Base-by-base conservation (phyloP, 495 filamentous ascomycete species). In the Aspergillus avenaceus region DNA sequence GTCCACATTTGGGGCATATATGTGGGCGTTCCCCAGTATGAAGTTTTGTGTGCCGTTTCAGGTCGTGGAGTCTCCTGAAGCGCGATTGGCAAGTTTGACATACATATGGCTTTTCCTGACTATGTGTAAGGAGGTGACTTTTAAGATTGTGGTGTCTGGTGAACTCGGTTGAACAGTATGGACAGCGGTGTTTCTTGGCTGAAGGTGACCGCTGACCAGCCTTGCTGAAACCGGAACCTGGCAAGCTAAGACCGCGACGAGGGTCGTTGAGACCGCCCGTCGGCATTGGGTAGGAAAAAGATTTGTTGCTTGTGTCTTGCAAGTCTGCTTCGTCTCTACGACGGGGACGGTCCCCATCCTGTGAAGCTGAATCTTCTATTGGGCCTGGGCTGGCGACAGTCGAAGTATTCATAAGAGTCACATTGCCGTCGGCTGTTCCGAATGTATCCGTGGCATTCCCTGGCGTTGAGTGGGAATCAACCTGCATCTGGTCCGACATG, bases 141-240 rank as follows among this genome's bases (percentile, higher is more conserved):
- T 99, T 99, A n/a, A 99, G 81, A 55, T 99, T 99, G 63, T 99
- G 93, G 62, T 97, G 95, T 8, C 93, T 81, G 8, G 93, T 99
- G 59, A 99, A 99, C 59, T 95, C 92, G 7, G 95, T 96, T 4
- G 88, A 77, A 73, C 93, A 99, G 66, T 95, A 96, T 2, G 87
- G 90, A 60, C 93, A 99, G 52, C 91, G 95, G 70, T 99, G 92
- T 56, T 93, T 93, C 67, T 95, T 96, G 19, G 81, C 76, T 7
- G 86, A 85, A 5, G 84, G 81, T n/a, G 91, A 83, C 63, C 83
- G 77, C 50, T 81, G 75, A 53, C 81, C 81, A 47, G 76, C 74
- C 60, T 84, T 79, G 41, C 70, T 67, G 23, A 82, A 82, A 23
- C 79, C 78, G 12, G 87, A 76, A 61, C 83, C 80, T 13, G 90